Base-by-base conservation (phyloP, 371 early-diverging fungal genomes). In the Mucor mucedo region DNA sequence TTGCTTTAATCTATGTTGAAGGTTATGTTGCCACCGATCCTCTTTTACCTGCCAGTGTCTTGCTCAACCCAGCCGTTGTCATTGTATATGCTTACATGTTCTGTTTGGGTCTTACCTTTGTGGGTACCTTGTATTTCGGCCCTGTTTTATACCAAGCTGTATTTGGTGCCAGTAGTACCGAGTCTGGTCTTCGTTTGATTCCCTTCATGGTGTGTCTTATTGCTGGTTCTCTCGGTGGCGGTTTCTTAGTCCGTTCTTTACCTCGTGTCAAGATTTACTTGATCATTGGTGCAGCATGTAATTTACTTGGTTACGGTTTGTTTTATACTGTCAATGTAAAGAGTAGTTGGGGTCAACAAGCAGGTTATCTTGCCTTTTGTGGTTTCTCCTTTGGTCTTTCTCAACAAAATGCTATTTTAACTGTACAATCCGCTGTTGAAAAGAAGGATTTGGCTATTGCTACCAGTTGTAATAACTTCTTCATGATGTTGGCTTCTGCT, bases 61-160 rank as follows among this genome's bases (percentile, higher is more conserved):
- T 75, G 4, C 27, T 60, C 66, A 77, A 44, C 40, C 88, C 56
- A 78, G 78, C 68, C 60, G 58, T 44, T 59, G 73, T 59, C 71
- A 79, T 47, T 80, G 82, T 54, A 56, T 87, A 47, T 77, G 9
- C 68, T 78, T 71, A 70, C 32, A 71, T 67, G 27, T 83, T 91
- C 65, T 84, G 80, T 54, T 55, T 89, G 35, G 95, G 95, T 30
- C 83, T 90, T 47, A 70, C 83, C 27, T 89, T 91, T 62, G 85
- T 90, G 53, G 83, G 85, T 16, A 79, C 88, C 11, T 66, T 92
- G 10, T 95, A 89, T 67, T 91, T 90, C 71, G 79, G 89, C 9
- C 87, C 92, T 3, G 50, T 86, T 33, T 86, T 79, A 44, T 89
- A 84, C 73, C 81, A 81, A 53, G 40, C 77, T 55, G 79, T 78